Percentiles rank a stretch among this genome's conserved stretches.
phyloP scores from a whole-genome alignment of 2,329 filamentous ascomycete species.

The Nemania abortiva region DNA sequence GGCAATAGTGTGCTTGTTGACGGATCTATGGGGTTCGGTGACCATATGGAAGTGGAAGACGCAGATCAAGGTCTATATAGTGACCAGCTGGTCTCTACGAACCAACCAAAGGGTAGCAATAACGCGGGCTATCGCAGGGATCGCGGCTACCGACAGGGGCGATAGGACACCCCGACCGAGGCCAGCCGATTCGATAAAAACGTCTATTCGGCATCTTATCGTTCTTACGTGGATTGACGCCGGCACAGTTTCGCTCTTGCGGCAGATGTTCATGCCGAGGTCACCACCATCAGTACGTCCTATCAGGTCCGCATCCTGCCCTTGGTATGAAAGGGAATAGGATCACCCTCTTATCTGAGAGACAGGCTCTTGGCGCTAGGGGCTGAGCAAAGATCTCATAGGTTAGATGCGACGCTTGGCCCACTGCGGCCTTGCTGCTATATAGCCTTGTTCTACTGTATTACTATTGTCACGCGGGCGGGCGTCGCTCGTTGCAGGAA shows the following conservation, averaged over 20 bases:
- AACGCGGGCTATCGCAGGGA: slow-evolving; percentile 42
- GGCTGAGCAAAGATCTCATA: neutral
- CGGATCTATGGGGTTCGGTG: slow-evolving; percentile 66
- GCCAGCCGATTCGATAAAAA: neutral
- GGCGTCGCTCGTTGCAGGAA: slow-evolving; percentile 2
- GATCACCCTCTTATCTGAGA: neutral
- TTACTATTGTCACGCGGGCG: slow-evolving; percentile 12
- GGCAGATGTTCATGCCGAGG: neutral
- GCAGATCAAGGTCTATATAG: slow-evolving; percentile 64
- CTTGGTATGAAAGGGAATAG: neutral
- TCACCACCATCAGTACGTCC: neutral
- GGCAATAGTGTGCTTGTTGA: slow-evolving; percentile 62
- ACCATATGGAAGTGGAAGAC: slow-evolving; percentile 58
- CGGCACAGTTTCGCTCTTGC: neutral
- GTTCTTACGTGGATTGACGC: neutral
- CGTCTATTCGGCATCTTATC: neutral
- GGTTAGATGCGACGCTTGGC: neutral
- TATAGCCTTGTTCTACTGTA: slow-evolving; percentile 22
- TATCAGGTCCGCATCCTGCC: neutral
- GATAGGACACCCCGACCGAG: slow-evolving; percentile 38
- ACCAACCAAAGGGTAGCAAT: slow-evolving; percentile 38
- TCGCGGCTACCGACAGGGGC: slow-evolving; percentile 43
- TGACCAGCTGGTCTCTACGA: slow-evolving; percentile 57
- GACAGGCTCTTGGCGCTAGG: neutral
- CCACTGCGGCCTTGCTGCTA: neutral